Conservation (phyloP, 2,329 filamentous ascomycete species). For the Alternaria dauci region DNA sequence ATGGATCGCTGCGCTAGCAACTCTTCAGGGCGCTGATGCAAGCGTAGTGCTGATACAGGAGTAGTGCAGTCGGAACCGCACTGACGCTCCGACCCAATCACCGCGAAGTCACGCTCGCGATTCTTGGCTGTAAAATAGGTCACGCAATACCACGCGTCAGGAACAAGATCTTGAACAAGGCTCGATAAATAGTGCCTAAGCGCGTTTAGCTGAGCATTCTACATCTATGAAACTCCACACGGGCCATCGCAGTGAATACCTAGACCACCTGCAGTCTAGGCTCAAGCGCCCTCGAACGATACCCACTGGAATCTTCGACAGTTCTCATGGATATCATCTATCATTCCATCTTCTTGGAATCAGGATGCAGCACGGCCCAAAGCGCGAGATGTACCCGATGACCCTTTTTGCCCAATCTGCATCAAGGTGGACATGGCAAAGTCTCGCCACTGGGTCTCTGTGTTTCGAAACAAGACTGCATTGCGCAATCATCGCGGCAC, state of each 20-base stretch:
- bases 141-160: background rate
- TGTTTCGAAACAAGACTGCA: too few species aligned
- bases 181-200: too few species aligned
- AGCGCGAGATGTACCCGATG: background rate
- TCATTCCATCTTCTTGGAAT: background rate
- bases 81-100: background rate
- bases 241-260: background rate
- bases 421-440: background rate
- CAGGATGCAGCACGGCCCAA: background rate
- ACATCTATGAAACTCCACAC: background rate
- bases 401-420: background rate
- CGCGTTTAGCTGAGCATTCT: rapidly evolving
- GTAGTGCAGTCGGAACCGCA: background rate
- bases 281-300: too few species aligned
- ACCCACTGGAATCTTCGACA: background rate
- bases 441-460: background rate
- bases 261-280: background rate
- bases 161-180: background rate
- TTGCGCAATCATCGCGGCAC: background rate
- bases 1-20: background rate
- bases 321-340: rapidly evolving
- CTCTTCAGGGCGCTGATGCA: too few species aligned
- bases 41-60: background rate
- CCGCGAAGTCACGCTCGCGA: background rate
- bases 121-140: background rate